phyloP scores from a whole-genome alignment of 495 filamentous ascomycete genomes.

The Talaromyces borbonicus region DNA sequence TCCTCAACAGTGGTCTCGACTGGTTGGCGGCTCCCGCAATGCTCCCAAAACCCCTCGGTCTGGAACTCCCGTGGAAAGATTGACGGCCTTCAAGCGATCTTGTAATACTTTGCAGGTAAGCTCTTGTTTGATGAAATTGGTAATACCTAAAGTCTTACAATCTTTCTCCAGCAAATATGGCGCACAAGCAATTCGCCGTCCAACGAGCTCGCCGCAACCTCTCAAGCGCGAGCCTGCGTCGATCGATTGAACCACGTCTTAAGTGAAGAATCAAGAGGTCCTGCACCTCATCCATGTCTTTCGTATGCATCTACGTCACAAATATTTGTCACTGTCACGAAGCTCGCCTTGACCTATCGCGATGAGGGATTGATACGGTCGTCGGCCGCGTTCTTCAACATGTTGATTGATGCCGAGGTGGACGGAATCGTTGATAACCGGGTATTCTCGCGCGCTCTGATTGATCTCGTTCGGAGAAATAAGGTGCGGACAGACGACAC shows the following conservation, averaged over 20 bases:
- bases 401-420: conserved; percentile 89
- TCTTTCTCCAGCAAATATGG: conserved; percentile 56
- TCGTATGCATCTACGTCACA: conserved; percentile 72
- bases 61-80: conserved; percentile 73
- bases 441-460: conserved; percentile 72
- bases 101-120: conserved; percentile 76
- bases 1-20: conserved; percentile 63
- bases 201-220: conserved; percentile 38
- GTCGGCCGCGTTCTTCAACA: conserved; percentile 75
- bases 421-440: conserved; percentile 83
- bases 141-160: not conserved
- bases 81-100: conserved; percentile 80
- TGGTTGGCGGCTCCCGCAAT: conserved; percentile 71
- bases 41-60: conserved; percentile 52
- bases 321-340: conserved; percentile 76
- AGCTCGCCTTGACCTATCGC: conserved; percentile 69
- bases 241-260: conserved; percentile 68
- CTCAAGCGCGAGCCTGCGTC: conserved; percentile 44
- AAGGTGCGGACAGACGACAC: conserved; percentile 59
- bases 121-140: not conserved
- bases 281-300: conserved; percentile 81
- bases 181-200: conserved; percentile 47
- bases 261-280: conserved; percentile 78
- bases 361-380: conserved; percentile 72
- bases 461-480: conserved; percentile 55